Conservation (phyloP, 1,284 basidiomycete genomes). For the Ganoderma sinense region DNA sequence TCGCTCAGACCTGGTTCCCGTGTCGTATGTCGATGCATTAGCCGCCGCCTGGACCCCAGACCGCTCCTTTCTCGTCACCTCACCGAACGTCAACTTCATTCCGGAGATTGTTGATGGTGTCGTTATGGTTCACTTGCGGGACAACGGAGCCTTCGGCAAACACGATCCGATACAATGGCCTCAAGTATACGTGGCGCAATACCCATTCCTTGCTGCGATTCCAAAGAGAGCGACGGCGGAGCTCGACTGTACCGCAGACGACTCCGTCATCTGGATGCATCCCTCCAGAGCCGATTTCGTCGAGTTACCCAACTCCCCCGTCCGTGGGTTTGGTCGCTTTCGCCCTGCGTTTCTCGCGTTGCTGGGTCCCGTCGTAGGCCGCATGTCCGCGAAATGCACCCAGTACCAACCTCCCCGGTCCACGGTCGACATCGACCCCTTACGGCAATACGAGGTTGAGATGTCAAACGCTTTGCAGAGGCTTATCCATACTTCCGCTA, state of each 20-base stretch:
- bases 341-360: background rate
- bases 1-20: too few relatives aligned
- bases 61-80: background rate
- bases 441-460: background rate
- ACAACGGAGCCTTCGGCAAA: background rate
- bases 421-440: background rate
- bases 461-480: background rate
- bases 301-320: background rate
- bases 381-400: background rate
- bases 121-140: background rate
- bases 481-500: background rate
- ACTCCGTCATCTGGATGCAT: background rate
- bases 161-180: conserved; percentile 6
- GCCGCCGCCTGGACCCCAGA: background rate
- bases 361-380: background rate
- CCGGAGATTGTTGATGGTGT: background rate
- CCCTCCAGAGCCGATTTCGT: background rate
- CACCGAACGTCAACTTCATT: background rate
- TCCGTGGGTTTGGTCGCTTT: background rate
- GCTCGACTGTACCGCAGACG: background rate
- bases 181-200: background rate
- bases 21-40: background rate
- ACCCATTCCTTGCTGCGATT: background rate
- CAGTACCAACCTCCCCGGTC: background rate
- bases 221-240: background rate